Base-by-base conservation (phyloP, 2,329 filamentous ascomycete genomes). In the Fusarium sp. region DNA sequence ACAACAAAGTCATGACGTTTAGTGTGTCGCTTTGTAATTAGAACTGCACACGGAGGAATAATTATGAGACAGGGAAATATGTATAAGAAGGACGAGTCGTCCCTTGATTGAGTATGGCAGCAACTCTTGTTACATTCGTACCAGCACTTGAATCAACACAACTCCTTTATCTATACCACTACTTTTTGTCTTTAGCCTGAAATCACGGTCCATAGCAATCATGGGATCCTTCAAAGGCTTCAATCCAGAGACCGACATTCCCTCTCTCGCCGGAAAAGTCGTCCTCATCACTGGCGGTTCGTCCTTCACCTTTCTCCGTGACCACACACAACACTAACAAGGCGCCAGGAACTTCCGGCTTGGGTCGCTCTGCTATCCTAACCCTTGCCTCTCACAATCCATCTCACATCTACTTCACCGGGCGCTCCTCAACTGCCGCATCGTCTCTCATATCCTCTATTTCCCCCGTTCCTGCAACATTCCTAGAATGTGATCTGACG, bases 401-500 rank as follows among this genome's bases (percentile, higher is more conserved):
- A 4, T 79, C 80, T 2, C 84, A 87, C 62, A 86, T 90, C 67
- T 89, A 86, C 79, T 83, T 90, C 64, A 86, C 83, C 19, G 86
- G 86, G 5, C 85, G 87, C 49, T 85, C 81, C 25, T 79, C 77
- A 45, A 80, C 83, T 49, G 83, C 83, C 16, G 83, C 81, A 25
- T 80, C 83, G 12, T 81, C 83, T 14, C 84, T 88, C 45, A 78
- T 84, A 21, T 79, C 81, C 6, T 81, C 84, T 10, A 51, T 66
- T 76, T 83, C 66, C 58, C 37, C 62, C 3, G 60, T 69, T 2
- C 39, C 64, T 15, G 62, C 75, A 9, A 80, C 78, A 5, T 81
- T 81, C 23, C 51, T 89, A 14, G 77, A 81, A 16, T 82, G 87
- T 31, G 86, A 89, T 71, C 80, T 89, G 19, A 75, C 83, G 2